Base-by-base conservation (phyloP, 192 early-diverging fungal genomes). In the Coemansia sp. region DNA sequence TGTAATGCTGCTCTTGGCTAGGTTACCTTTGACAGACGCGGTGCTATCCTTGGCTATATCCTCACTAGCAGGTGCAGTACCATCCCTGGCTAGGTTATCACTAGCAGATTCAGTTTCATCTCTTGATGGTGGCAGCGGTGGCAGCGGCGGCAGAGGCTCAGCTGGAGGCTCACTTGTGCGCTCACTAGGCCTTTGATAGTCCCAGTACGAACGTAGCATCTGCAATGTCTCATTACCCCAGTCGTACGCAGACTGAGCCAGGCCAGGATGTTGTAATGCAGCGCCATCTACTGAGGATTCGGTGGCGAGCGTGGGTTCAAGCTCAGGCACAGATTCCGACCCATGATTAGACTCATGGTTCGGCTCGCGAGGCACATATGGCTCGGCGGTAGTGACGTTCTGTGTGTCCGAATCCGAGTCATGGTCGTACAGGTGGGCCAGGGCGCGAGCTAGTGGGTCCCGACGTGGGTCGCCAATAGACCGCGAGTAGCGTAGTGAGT, bases 141-240 rank as follows among this genome's bases (percentile, higher is more conserved):
- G 62, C 1, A 56, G 24, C 9, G 67, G 69, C 5, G 56, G 62
- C 1, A 56, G 24, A 3, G 67, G 69, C 5, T 23, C 41, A 0
- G 50, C 32, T 15, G 62, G 69, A 0, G 62, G 48, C 29, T 65
- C 62, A 19, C 67, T 58, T 12, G 17, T 50, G 22, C 47, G 67
- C 23, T 37, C 35, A 12, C 59, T 59, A 12, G 6, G 2, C 64
- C 64, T 68, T 27, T 54, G 55, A 24, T 69, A 57, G 27, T 79
- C 71, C 76, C 67, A 74, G 55, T 65, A 79, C 50, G 71, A 70
- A 23, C 76, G 70, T 41, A 79, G 61, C 15, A 45, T 52, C 55
- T 67, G 64, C 54, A 79, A 52, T 1, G 76, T 79, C 21, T 79
- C 76, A 49, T 60, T 74, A 32, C 76, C 71, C 76, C 76, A 79